Conservation (phyloP, 2,329 filamentous ascomycete genomes). For the Aureobasidium sp. region DNA sequence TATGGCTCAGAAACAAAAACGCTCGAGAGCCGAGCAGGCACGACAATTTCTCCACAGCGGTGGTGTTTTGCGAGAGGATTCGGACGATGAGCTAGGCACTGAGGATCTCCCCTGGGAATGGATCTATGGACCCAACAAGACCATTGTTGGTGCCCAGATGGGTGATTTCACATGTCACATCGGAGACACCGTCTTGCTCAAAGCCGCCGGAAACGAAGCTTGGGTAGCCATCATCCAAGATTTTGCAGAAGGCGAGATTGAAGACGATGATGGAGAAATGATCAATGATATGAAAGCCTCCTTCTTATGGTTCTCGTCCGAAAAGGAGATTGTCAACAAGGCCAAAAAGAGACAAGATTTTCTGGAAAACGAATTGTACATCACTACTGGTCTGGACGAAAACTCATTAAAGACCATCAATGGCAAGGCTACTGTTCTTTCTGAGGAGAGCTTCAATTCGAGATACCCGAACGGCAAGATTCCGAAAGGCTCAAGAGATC, state of each 20-base stretch:
- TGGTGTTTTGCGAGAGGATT: slow-evolving; percentile 65
- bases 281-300: slow-evolving; percentile 60
- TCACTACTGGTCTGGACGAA: slow-evolving; percentile 77
- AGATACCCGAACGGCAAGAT: slow-evolving; percentile 68
- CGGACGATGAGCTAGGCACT: slow-evolving; percentile 69
- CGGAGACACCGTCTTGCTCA: slow-evolving; percentile 78
- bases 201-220: slow-evolving; percentile 80
- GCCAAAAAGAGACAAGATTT: slow-evolving; percentile 75
- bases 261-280: slow-evolving; percentile 50
- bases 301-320: slow-evolving; percentile 94
- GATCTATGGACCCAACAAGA: slow-evolving; percentile 43
- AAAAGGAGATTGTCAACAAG: slow-evolving; percentile 79
- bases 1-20: slow-evolving; percentile 22
- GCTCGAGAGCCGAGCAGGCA: slow-evolving; percentile 37
- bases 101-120: slow-evolving; percentile 45
- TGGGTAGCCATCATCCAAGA: slow-evolving; percentile 88
- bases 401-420: slow-evolving; percentile 87
- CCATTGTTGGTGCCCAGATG: slow-evolving; percentile 73
- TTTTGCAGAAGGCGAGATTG: slow-evolving; percentile 61
- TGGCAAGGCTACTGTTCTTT: slow-evolving; percentile 79
- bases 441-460: slow-evolving; percentile 56
- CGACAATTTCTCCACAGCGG: slow-evolving; percentile 47
- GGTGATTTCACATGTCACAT: slow-evolving; percentile 71
- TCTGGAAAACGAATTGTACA: slow-evolving; percentile 77
- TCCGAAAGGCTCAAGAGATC: slow-evolving; percentile 62